Conservation (phyloP, 768 basidiomycete genomes). For the Mycena amicta region DNA sequence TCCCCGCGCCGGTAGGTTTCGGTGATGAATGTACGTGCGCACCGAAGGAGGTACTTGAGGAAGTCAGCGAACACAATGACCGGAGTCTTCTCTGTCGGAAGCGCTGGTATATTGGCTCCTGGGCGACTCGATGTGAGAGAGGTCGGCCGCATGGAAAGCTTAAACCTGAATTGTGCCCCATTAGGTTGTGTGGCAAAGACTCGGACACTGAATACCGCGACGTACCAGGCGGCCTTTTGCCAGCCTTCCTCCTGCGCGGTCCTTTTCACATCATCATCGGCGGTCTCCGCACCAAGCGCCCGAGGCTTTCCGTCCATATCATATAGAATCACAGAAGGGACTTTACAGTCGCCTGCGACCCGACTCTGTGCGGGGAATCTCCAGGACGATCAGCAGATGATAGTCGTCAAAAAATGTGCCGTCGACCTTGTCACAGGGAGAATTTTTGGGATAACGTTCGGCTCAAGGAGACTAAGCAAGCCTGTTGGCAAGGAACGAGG, state of each 20-base stretch:
- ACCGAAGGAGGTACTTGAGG: constrained; percentile 43
- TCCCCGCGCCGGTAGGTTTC: constrained; percentile 35
- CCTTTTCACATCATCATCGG: neutral
- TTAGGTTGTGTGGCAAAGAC: neutral
- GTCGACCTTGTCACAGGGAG: constrained; percentile 37
- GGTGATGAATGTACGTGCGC: constrained; percentile 44
- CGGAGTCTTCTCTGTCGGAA: constrained; percentile 44
- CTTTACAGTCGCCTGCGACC: constrained; percentile 16
- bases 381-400: neutral
- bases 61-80: constrained; percentile 52
- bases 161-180: constrained; percentile 35
- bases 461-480: constrained; percentile 32
- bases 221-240: constrained; percentile 12
- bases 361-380: constrained; percentile 10
- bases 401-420: neutral
- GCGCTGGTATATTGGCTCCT: constrained; percentile 31
- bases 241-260: constrained; percentile 9
- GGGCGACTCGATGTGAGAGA: neutral
- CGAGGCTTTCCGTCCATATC: constrained; percentile 12
- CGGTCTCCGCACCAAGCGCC: constrained; percentile 19
- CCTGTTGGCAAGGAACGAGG: neutral
- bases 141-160: constrained; percentile 42
- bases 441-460: constrained; percentile 34
- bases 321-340: constrained; percentile 21
- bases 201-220: neutral